phyloP scores from a whole-genome alignment of 306 rosid genomes.

The Cotoneaster glaucophyllus region DNA sequence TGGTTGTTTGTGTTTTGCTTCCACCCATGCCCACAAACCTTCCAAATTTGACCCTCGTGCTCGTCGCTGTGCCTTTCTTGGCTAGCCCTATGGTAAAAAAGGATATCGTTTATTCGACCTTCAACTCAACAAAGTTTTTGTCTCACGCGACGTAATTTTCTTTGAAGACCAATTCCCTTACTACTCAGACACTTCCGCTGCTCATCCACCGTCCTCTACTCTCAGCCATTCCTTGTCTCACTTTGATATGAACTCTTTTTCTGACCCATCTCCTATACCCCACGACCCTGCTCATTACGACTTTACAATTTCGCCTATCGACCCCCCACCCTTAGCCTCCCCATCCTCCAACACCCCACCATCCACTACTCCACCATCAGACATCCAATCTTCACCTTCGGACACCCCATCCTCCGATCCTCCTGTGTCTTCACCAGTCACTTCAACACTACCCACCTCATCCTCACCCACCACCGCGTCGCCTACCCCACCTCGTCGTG shows the following conservation, averaged over 20 bases:
- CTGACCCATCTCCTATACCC: not conserved
- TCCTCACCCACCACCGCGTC: too few species aligned
- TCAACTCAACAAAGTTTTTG: not conserved
- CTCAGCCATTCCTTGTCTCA: not conserved
- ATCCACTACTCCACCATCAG: too few species aligned
- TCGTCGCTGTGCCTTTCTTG: not conserved
- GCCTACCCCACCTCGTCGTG: not conserved
- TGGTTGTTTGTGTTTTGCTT: not conserved
- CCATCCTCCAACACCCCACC: too few species aligned
- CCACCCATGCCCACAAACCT: not conserved
- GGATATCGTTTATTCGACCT: not conserved
- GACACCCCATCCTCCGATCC: too few species aligned
- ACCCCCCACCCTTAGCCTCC: too few species aligned
- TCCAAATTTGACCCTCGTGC: not conserved
- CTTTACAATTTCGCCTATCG: too few species aligned
- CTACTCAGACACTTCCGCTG: not conserved
- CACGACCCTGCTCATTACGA: too few species aligned
- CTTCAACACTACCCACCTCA: too few species aligned
- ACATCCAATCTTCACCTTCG: too few species aligned
- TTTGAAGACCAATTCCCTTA: not conserved
- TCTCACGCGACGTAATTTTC: not conserved
- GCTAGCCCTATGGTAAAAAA: not conserved
- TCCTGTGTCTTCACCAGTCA: too few species aligned
- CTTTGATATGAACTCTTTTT: not conserved
- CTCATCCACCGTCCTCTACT: not conserved